These are phyloP conservation scores for Trebouxia sp. DNA, from an alignment of 139 green algal genomes.

Conservation along the genomic window DNA sequence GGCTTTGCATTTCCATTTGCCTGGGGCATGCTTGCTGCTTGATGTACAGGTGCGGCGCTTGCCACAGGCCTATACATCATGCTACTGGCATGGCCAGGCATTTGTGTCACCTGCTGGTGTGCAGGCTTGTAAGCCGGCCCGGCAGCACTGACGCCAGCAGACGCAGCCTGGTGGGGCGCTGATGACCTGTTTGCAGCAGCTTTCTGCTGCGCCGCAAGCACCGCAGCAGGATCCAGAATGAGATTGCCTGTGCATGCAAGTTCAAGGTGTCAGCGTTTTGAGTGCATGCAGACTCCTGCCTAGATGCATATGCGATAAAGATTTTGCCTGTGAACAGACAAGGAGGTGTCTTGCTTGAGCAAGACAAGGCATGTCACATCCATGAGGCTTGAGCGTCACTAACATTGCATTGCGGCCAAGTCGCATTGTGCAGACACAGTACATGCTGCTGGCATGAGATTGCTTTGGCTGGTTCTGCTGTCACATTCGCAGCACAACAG, in stretches of 20 bases:
- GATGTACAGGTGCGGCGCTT: background rate
- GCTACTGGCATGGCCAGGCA: background rate
- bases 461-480: no score
- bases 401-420: no score
- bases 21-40: background rate
- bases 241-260: background rate
- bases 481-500: no score
- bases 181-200: constrained; percentile 11
- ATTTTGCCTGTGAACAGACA: no score
- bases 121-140: background rate
- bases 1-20: background rate
- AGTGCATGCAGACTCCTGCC: no score
- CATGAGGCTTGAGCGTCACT: no score
- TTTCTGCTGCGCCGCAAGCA: constrained; percentile 10
- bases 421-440: background rate
- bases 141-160: background rate
- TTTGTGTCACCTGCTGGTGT: background rate
- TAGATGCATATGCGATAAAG: no score
- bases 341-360: no score
- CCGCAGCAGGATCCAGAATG: constrained; percentile 7
- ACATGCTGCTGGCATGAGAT: no score
- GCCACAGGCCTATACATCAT: constrained; percentile 24
- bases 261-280: no score
- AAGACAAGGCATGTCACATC: no score
- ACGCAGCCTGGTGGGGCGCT: background rate